These are phyloP conservation scores for Yamadazyma pseudoaaseri DNA, from an alignment of 1,139 yeast species.

Conservation along the genomic window DNA sequence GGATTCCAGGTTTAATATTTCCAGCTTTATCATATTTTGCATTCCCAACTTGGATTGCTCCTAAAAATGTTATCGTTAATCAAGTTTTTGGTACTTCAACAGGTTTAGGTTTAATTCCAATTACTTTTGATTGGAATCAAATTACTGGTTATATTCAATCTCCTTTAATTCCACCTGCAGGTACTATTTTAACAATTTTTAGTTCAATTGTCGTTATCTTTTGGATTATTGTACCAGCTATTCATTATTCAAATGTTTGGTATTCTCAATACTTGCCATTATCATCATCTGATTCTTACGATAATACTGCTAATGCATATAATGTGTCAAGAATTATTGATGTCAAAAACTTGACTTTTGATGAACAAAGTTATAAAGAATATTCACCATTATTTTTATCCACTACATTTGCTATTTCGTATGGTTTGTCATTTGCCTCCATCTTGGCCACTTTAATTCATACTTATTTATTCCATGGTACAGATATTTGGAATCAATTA, in stretches of 20 bases:
- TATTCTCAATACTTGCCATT: slow-evolving; percentile 45
- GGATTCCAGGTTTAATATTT: slow-evolving; percentile 44
- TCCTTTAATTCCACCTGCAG: slow-evolving; percentile 68
- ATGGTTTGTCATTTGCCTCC: slow-evolving; percentile 65
- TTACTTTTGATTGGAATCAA: slow-evolving; percentile 47
- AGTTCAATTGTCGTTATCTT: slow-evolving; percentile 42
- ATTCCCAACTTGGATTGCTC: slow-evolving; percentile 44
- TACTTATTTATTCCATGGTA: slow-evolving; percentile 55
- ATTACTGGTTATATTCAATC: slow-evolving; percentile 57
- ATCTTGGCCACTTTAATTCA: slow-evolving; percentile 39
- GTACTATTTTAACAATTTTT: slow-evolving; percentile 52
- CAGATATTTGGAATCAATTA: slow-evolving; percentile 47
- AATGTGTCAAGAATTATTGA: slow-evolving; percentile 45
- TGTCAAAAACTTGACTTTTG: slow-evolving; percentile 34
- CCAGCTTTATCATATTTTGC: slow-evolving; percentile 34
- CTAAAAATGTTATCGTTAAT: slow-evolving; percentile 48
- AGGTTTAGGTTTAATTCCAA: slow-evolving; percentile 65
- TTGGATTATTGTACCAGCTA: slow-evolving; percentile 44
- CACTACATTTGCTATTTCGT: slow-evolving; percentile 60
- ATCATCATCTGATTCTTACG: slow-evolving; percentile 38
- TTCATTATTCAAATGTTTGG: slow-evolving; percentile 43
- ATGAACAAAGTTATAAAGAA: slow-evolving; percentile 41
- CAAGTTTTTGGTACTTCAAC: slow-evolving; percentile 60
- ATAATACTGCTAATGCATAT: slow-evolving; percentile 33
- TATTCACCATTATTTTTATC: slow-evolving; percentile 59